phyloP scores from a whole-genome alignment of 176 grass and related monocot species.

The Musa schizocarpa region DNA sequence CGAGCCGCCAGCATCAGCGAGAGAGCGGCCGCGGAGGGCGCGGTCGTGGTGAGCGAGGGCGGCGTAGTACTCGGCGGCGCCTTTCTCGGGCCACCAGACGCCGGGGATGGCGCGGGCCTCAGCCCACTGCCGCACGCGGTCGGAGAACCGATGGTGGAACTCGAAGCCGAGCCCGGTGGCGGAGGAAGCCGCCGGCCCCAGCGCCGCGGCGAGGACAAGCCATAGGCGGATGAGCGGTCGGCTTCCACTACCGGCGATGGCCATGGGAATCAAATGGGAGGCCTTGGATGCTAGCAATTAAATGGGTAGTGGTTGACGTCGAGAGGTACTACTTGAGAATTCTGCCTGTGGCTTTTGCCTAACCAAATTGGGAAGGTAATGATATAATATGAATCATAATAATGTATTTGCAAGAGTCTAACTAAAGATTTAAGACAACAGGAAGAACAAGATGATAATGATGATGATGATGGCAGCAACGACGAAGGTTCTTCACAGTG shows the following conservation, averaged over 20 bases:
- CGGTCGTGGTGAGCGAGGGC: slow-evolving; percentile 54
- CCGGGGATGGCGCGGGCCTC: slow-evolving; percentile 33
- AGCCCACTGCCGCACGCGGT: slow-evolving; percentile 47
- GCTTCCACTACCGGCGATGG: background rate
- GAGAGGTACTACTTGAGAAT: too few relatives aligned
- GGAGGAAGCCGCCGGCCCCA: background rate
- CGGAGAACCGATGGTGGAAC: slow-evolving; percentile 67
- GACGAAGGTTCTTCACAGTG: too few relatives aligned
- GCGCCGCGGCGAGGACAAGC: background rate
- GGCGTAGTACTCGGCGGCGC: slow-evolving; percentile 61
- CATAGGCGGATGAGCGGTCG: background rate
- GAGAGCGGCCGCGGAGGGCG: slow-evolving; percentile 35
- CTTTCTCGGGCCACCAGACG: slow-evolving; percentile 20
- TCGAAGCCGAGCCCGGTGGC: slow-evolving; percentile 43
- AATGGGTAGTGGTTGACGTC: too few relatives aligned
- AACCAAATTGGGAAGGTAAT: too few relatives aligned
- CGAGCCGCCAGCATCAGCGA: slow-evolving; percentile 22
- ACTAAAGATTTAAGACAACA: too few relatives aligned
- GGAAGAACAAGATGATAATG: too few relatives aligned
- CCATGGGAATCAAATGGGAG: slow-evolving; percentile 20
- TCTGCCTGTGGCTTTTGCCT: too few relatives aligned
- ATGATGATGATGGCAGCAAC: too few relatives aligned
- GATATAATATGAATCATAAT: too few relatives aligned
- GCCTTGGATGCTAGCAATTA: too few relatives aligned
- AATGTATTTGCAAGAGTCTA: too few relatives aligned